Base-by-base conservation (phyloP, 2,329 filamentous ascomycete genomes). In the Xylaria sp. region DNA sequence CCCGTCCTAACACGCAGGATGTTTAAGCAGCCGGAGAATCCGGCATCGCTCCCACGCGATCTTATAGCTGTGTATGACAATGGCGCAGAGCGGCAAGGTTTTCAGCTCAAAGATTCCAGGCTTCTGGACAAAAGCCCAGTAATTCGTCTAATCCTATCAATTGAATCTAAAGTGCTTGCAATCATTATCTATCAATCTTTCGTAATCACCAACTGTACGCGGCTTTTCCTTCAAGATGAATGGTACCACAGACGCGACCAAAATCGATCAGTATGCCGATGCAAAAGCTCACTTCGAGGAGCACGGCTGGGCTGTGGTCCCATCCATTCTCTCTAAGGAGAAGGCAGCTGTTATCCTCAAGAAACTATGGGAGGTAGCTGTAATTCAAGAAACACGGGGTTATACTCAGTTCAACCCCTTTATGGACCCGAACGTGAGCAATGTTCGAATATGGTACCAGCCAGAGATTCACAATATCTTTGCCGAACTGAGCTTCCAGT, bases 401-500 rank as follows among this genome's bases (percentile, higher is more conserved):
- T 31, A 61, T 44, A 20, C 25, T 29, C 33, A 27, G 38, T 61
- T 61, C 36, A 61, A 61, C 36, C 58, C 58, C 10, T 61, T 61
- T 29, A 61, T 61, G 58, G 56, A 61, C 25, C 58, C 58, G 11
- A 61, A 61, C 33, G 27, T 15, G 25, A 61, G 58, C 11, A 61
- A 61, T 33, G 58, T 61, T 17, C 58, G 58, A 42, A 33, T 61
- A 44, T 61, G 58, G 58, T 61, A 61, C 31, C 58, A 61, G 29
- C 58, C 58, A 44, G 58, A 61, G 15, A 33, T 61, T 33, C 58
- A 61, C 17, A 54, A 53, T 11, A 53, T 61, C 22, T 51, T 61
- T 17, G n/a, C 33, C 2, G 58, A 61, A 15, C 25, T 61, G 7
- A 44, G 22, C 33, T 61, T 61, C 27, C 13, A 61, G 58, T 61